Percentiles rank a stretch among this genome's conserved stretches.
These are phyloP conservation scores for Nakaseomyces nivariensis DNA, from an alignment of 1,139 yeast genomes.

Conservation along the genomic window DNA sequence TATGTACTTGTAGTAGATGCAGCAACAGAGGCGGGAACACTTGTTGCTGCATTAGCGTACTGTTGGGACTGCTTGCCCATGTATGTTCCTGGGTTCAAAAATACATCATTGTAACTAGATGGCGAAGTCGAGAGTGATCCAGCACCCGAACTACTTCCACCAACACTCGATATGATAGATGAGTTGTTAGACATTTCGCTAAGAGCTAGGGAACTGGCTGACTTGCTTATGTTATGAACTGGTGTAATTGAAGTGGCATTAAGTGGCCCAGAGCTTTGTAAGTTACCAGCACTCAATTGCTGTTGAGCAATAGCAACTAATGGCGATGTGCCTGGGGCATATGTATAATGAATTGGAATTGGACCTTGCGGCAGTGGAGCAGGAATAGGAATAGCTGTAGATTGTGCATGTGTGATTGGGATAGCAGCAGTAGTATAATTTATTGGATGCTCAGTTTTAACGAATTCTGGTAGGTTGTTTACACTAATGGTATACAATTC, in stretches of 20 bases:
- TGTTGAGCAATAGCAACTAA: conserved; percentile 2
- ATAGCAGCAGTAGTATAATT: not conserved
- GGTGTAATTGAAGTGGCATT: not conserved
- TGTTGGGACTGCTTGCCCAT: not conserved
- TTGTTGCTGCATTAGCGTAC: not conserved
- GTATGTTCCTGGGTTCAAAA: not conserved
- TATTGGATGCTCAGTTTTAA: not conserved
- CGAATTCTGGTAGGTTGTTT: not conserved
- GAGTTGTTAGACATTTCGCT: conserved; percentile 8
- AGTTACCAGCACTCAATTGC: conserved; percentile 1
- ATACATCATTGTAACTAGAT: not conserved
- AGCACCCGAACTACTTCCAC: conserved; percentile 1
- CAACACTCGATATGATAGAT: conserved; percentile 5
- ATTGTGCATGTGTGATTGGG: not conserved
- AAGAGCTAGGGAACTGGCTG: conserved; percentile 8
- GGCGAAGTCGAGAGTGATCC: conserved; percentile 2
- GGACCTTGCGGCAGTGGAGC: conserved; percentile 2
- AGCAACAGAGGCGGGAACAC: not conserved
- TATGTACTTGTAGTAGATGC: not conserved
- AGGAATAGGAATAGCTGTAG: not conserved
- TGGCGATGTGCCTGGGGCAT: not conserved
- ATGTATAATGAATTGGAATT: not conserved
- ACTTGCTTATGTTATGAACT: not conserved
- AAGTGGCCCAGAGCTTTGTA: not conserved
- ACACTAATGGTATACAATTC: not conserved